Conservation (phyloP, 2,329 filamentous ascomycete species). For the Xylaria sp. region DNA sequence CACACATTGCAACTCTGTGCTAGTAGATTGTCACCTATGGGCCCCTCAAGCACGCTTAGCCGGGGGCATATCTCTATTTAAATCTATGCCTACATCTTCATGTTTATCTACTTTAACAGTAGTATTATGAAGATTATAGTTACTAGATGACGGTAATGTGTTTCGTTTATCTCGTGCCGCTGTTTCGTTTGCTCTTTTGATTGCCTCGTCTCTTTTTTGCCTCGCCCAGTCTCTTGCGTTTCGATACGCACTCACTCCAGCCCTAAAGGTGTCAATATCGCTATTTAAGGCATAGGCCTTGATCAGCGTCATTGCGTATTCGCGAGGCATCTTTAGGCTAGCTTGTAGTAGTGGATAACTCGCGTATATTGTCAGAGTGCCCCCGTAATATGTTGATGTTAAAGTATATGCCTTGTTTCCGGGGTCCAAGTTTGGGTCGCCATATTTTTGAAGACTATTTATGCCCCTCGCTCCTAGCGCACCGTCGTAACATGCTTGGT, state of each 20-base stretch:
- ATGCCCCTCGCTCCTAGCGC: conserved; percentile 42
- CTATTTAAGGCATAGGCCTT: conserved; percentile 3
- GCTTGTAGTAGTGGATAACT: conserved; percentile 3
- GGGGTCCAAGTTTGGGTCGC: conserved; percentile 20
- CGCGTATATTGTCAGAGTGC: not conserved
- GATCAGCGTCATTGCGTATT: conserved; percentile 10
- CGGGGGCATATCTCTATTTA: not conserved
- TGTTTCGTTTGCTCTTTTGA: conserved; percentile 11
- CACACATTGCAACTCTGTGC: too few species aligned
- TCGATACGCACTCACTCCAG: conserved; percentile 9
- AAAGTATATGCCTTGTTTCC: conserved; percentile 16
- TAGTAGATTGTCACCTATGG: not conserved
- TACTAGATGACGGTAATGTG: not conserved
- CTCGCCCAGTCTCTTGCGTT: conserved; percentile 19
- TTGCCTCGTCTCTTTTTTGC: conserved; percentile 10
- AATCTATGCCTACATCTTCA: not conserved
- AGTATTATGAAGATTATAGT: too few species aligned
- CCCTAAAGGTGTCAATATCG: not conserved
- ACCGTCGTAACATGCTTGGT: conserved; percentile 43
- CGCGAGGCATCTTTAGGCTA: not conserved
- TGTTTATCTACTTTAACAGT: too few species aligned
- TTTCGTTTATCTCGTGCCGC: conserved; percentile 3
- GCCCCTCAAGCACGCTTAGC: not conserved
- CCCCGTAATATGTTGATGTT: conserved; percentile 12
- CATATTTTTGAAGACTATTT: conserved; percentile 41